Base-by-base conservation (phyloP, 176 grass and related monocot genomes). In the Rhipidocladum racemiflorum region DNA sequence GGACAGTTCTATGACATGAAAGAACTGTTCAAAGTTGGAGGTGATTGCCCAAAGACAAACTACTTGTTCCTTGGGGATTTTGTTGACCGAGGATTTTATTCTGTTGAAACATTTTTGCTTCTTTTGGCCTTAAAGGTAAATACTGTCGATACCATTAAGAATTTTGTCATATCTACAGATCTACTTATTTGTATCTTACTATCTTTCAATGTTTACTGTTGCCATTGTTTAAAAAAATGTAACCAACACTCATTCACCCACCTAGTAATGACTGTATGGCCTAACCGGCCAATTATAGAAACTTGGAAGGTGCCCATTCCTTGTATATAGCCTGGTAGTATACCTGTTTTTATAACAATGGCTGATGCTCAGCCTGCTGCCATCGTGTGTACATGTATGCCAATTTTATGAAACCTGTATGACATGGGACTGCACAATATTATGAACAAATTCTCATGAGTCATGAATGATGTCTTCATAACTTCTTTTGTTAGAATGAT, bases 1-100 rank as follows among this genome's bases (percentile, higher is more conserved):
- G 96, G 96, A 39, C 96, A 99, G 39, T 99, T 99, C 64, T 99
- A 99, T 79, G 96, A 99, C 83, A 99, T 99, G 96, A 99, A 99
- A 87, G 96, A 99, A 64, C 81, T 99, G 48, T 99, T 99, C 80
- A 99, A 90, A 91, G 96, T 99, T 75, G 96, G 96, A 83, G 96
- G 92, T 79, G 96, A 99, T 74, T 99, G 96, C 64, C 96, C 96
- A 70, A 99, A 88, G 87, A 99, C 96, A 83, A 99, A 99, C 81
- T 99, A 99, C 82, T 82, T 95, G 51, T 99, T 99, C 90, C 81
- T 99, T 67, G 96, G 96, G 28, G 96, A 99, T 89, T 99, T 99
- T 93, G 92, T 99, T 69, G 96, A 99, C 54, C 89, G 96, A 82
- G 96, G 96, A 70, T 95, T 99, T 87, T 99, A 99, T 90, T 95